Conservation (phyloP, 164 flowering plant species). For the Amborella trichopoda region DNA sequence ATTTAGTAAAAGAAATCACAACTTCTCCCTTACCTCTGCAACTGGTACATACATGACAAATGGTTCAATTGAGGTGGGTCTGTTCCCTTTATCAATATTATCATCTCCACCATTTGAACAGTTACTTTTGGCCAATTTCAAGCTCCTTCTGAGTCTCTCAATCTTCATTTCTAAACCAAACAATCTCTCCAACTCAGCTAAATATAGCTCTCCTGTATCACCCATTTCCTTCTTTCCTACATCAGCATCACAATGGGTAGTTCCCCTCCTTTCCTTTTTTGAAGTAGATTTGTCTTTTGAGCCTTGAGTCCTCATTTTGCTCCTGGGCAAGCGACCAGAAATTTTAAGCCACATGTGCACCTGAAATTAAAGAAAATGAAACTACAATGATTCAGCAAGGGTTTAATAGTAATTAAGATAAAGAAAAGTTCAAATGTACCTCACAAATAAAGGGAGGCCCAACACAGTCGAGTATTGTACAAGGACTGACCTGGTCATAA, state of each 20-base stretch:
- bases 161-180: conserved; percentile 33
- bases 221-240: conserved; percentile 1
- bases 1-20: conserved; percentile 9
- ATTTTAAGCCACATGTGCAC: conserved; percentile 24
- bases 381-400: background rate
- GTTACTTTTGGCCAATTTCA: conserved; percentile 12
- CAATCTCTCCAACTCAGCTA: conserved; percentile 62
- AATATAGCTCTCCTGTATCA: conserved; percentile 20
- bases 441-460: background rate
- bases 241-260: background rate
- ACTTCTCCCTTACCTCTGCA: conserved; percentile 58
- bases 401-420: background rate
- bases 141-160: conserved; percentile 28
- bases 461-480: background rate
- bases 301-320: conserved; percentile 25
- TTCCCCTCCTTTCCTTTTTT: conserved; percentile 11
- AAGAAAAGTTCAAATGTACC: background rate
- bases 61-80: conserved; percentile 5
- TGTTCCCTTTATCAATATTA: conserved; percentile 8
- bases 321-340: conserved; percentile 35
- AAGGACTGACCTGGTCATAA: conserved; percentile 8
- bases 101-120: no score
- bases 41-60: conserved; percentile 55
- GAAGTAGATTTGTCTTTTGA: conserved; percentile 7
- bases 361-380: conserved; percentile 15